Base-by-base conservation (phyloP, 257 asterid genomes). In the Apocynum venetum region DNA sequence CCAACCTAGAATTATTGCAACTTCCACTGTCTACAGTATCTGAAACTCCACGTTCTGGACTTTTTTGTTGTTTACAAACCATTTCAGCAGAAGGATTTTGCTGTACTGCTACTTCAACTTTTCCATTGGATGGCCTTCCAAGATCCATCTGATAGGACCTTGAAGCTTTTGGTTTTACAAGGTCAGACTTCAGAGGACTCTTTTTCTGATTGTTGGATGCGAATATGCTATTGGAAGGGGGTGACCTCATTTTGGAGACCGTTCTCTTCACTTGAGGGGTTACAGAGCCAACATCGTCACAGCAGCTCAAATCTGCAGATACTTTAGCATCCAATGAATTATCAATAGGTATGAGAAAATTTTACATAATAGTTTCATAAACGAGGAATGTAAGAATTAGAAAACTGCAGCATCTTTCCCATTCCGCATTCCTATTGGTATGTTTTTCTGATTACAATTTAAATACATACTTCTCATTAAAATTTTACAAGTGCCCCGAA, bases 221-320 rank as follows among this genome's bases (percentile, higher is more conserved):
- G n/a, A 93, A 85, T 31, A 93, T 86, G 56, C 71, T 80, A 71
- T 78, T 82, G 12, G 88, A 83, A 13, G 79, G 77, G 17, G 89
- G 82, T 2, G 89, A 88, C 75, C 79, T 79, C 49, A 59, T 74
- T 48, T 72, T 75, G 56, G 73, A 55, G 25, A 75, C 48, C 46
- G 51, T 74, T 84, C 82, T 84, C 80, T 67, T 87, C 64, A 53
- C 57, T 71, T 81, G 84, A 38, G 94, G 92, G 53, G 89, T 88
- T 65, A 76, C 82, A 8, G 11, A 72, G 51, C 82, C 78, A 20
- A 56, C 47, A 68, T 84, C 85, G 36, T 81, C 71, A 66, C 87
- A 86, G 72, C 87, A 86, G 72, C 86, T 82, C 36, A 83, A 79
- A 72, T 87, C 97, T 90, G 90, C 73, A 78, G 72, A 75, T 17